Base-by-base conservation (phyloP, 768 basidiomycete species). In the Tylopilus sp. region DNA sequence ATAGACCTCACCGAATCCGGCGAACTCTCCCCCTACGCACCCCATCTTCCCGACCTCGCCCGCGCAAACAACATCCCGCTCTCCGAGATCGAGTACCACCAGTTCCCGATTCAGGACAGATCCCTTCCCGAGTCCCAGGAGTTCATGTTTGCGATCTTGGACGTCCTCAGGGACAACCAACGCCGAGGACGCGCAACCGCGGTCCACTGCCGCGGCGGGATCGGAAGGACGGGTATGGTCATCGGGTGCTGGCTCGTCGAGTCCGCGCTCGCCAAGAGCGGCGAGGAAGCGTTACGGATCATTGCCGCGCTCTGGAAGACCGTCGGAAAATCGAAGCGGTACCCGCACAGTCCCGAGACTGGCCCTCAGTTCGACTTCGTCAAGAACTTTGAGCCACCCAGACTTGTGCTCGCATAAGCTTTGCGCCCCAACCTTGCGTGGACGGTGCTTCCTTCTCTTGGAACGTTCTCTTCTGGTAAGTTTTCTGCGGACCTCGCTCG, bases 1-100 rank as follows among this genome's bases (percentile, higher is more conserved):
- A 84, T 90, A 66, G 89, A 91, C 72, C 81, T 91, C 63, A 91
- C 88, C n/a, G 88, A 91, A 61, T 73, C 73, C n/a, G 84, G 85
- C 38, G 88, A 91, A 69, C 81, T 91, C 42, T 74, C 77, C 21
- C 82, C 87, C 0, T 91, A 90, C 67, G 73, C 74, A 17, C 73
- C 77, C 28, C 75, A 76, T 63, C 80, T 91, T 56, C 68, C 73
- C 44, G 62, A 69, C 37, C 81, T 85, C 48, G 83, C 84, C 6
- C 63, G 64, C 10, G 70, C 78, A 10, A 78, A 87, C 22, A 77
- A 76, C 48, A 83, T 89, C 34, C 80, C 82, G 57, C 67, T 73
- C 21, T 46, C 64, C 36, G 71, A 77, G 9, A 76, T 91, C 67
- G 82, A 85, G 60, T 91, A 91, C 74, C 81, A 89, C 74, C 80